These are phyloP conservation scores for Truncatella angustata DNA, from an alignment of 2,329 filamentous ascomycete genomes.

Conservation along the genomic window DNA sequence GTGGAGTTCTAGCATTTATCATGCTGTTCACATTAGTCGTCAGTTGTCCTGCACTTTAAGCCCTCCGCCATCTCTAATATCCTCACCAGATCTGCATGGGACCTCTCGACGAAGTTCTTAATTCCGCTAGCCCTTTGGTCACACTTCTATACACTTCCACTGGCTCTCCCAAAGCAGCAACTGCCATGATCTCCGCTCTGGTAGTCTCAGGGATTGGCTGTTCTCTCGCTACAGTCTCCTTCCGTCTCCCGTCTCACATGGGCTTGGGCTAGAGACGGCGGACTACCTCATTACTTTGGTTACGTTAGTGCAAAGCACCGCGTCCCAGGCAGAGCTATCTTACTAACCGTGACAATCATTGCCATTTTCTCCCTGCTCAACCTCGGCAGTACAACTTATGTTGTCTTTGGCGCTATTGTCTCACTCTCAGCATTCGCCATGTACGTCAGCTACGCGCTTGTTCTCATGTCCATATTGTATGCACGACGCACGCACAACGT, in stretches of 20 bases:
- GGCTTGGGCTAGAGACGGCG: conserved; percentile 7
- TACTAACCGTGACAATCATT: background rate
- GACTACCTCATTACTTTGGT: conserved; percentile 2
- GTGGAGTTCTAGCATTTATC: background rate
- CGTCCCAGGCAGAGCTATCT: background rate
- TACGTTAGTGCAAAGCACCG: conserved; percentile 1
- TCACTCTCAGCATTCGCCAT: background rate
- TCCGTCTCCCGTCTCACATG: conserved; percentile 5
- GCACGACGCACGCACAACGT: background rate
- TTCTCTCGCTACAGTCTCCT: no score
- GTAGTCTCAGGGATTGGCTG: no score
- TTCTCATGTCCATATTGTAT: background rate
- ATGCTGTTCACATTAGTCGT: conserved; percentile 4
- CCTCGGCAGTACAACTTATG: background rate
- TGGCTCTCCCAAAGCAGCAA: no score
- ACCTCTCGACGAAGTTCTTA: no score
- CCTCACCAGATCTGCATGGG: no score
- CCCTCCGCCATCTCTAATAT: no score
- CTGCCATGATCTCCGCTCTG: no score
- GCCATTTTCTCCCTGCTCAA: background rate
- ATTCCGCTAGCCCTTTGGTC: no score
- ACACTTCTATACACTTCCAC: no score
- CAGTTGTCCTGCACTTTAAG: no score
- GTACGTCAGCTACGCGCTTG: conserved; percentile 4
- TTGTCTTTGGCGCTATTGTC: background rate